Conservation (phyloP, 2,329 filamentous ascomycete genomes). For the Elsinoe batatas region DNA sequence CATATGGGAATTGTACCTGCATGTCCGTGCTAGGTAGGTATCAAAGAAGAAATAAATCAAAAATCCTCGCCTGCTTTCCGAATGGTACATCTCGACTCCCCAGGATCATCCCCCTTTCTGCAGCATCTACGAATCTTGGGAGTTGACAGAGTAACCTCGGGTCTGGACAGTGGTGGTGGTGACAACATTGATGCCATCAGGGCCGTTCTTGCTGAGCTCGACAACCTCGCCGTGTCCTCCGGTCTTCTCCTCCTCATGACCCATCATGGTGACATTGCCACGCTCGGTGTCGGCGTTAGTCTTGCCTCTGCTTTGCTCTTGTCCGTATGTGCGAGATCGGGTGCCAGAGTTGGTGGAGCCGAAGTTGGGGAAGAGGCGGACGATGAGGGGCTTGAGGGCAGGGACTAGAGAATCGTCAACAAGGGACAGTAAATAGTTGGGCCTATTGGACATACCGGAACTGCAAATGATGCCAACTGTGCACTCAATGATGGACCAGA, state of each 20-base stretch:
- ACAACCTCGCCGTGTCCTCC: not conserved
- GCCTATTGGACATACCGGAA: too few species aligned
- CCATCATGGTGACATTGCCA: slow-evolving; percentile 1
- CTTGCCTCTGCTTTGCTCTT: slow-evolving; percentile 3
- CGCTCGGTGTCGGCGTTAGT: not conserved
- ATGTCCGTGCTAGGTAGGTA: not conserved
- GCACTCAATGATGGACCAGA: slow-evolving; percentile 34
- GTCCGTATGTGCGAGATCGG: not conserved
- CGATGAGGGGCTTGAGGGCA: slow-evolving; percentile 34
- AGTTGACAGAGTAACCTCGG: not conserved
- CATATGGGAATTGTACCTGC: not conserved
- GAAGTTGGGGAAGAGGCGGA: slow-evolving; percentile 25
- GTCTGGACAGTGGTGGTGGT: slow-evolving; percentile 2
- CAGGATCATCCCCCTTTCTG: not conserved
- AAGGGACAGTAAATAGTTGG: too few species aligned
- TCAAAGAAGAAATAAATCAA: not conserved
- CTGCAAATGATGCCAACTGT: slow-evolving; percentile 38
- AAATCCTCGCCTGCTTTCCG: not conserved
- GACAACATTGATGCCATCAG: slow-evolving; percentile 10
- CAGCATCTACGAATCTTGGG: not conserved
- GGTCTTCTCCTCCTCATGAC: not conserved
- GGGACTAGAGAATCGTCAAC: slow-evolving; percentile 20
- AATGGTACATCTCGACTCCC: not conserved
- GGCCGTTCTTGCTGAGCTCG: slow-evolving; percentile 3
- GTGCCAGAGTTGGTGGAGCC: slow-evolving; percentile 4